These are phyloP conservation scores for Hanseniaspora occidentalis DNA, from an alignment of 805 yeast genomes.

Conservation along the genomic window DNA sequence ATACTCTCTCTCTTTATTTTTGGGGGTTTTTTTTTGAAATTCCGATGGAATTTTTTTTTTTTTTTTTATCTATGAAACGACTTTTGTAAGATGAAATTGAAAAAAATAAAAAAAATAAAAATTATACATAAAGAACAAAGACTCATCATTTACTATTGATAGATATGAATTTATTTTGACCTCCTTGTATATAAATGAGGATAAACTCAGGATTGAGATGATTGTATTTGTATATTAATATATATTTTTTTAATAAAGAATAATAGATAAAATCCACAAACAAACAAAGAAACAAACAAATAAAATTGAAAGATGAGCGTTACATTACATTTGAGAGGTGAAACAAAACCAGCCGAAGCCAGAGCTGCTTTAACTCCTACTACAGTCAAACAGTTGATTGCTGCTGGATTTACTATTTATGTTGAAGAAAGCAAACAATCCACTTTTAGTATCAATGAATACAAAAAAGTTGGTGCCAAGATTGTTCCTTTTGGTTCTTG, in stretches of 20 bases:
- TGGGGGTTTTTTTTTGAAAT: no score
- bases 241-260: not conserved
- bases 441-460: slow-evolving; percentile 65
- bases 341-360: slow-evolving; percentile 92
- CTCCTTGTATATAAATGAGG: no score
- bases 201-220: no score
- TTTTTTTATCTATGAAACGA: not conserved
- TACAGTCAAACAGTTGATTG: slow-evolving; percentile 69
- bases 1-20: no score
- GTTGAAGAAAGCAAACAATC: slow-evolving; percentile 86
- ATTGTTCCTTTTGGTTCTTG: slow-evolving; percentile 92
- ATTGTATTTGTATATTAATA: no score
- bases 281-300: not conserved
- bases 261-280: not conserved
- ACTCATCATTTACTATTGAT: no score
- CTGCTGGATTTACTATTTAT: slow-evolving; percentile 77
- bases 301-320: slow-evolving; percentile 24
- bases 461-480: slow-evolving; percentile 65
- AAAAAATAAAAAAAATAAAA: not conserved
- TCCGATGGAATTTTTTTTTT: not conserved
- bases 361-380: slow-evolving; percentile 95
- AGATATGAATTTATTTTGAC: no score
- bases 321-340: slow-evolving; percentile 85
- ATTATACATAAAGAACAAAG: no score
- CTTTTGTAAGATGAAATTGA: not conserved